phyloP scores from a whole-genome alignment of 2,329 filamentous ascomycete species.

The Pyricularia sp. region DNA sequence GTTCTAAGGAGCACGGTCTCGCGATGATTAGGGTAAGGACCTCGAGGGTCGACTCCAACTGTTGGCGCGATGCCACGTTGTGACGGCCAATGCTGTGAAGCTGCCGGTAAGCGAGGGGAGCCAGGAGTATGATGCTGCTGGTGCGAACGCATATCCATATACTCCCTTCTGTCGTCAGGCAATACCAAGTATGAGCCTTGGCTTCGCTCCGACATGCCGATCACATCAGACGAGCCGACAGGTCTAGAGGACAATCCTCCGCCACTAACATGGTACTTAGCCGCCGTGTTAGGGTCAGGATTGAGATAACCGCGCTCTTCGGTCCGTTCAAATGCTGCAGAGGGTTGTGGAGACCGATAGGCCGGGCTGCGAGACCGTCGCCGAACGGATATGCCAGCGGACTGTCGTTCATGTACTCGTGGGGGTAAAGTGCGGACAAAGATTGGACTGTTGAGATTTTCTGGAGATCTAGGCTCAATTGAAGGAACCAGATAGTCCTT shows the following conservation, averaged over 20 bases:
- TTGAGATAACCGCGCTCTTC: background rate
- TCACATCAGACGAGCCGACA: background rate
- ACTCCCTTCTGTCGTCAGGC: background rate
- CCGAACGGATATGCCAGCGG: background rate
- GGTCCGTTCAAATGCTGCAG: background rate
- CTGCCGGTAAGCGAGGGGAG: background rate
- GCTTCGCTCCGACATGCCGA: background rate
- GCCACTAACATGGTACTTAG: background rate
- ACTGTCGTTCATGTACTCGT: conserved; percentile 1
- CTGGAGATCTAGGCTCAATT: conserved; percentile 30
- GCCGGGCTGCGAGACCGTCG: conserved; percentile 1
- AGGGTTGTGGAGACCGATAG: background rate
- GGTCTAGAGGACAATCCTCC: background rate
- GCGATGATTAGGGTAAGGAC: background rate
- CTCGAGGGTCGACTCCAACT: background rate
- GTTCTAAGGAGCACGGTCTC: conserved; percentile 3
- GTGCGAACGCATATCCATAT: background rate
- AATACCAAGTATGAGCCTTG: background rate
- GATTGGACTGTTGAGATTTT: conserved; percentile 6
- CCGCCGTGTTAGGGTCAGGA: background rate
- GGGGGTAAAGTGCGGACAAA: conserved; percentile 10
- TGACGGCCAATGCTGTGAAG: background rate
- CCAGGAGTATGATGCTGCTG: background rate
- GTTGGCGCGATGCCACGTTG: background rate
- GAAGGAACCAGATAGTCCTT: conserved; percentile 33